Evolutionary conservation across 108 stramenopile species (phyloP).

Genomic region (Licmophora abbreviata): DNA sequence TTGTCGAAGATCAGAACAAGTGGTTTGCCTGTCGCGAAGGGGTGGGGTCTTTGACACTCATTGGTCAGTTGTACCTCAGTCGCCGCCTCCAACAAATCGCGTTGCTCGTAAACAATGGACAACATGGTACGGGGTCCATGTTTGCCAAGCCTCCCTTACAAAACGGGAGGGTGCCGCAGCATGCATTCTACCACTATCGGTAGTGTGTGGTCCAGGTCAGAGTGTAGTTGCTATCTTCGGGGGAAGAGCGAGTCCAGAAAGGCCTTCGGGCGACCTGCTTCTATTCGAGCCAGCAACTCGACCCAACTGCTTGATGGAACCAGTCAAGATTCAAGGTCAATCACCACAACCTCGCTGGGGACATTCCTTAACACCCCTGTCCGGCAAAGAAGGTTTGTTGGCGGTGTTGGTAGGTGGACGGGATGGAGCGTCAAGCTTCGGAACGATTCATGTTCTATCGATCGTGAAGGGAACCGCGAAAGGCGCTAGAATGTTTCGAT

Average conservation of each 20-base stretch:
- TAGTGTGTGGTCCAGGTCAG: conserved; percentile 16
- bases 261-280: conserved; percentile 25
- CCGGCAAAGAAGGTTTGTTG: conserved; percentile 4
- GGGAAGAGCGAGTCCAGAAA: conserved; percentile 27
- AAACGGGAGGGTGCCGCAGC: conserved; percentile 13
- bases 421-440: conserved; percentile 7
- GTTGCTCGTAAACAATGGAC: not conserved
- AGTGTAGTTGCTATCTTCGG: conserved; percentile 34
- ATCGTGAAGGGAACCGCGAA: conserved; percentile 8
- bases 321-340: conserved; percentile 32
- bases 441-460: conserved; percentile 28
- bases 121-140: conserved; percentile 6
- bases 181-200: conserved; percentile 11
- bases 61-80: conserved; percentile 21
- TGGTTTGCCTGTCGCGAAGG: conserved; percentile 21
- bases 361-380: conserved; percentile 49
- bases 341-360: conserved; percentile 62
- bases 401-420: conserved; percentile 22
- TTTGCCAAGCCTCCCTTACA: not conserved
- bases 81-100: not conserved
- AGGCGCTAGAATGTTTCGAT: conserved; percentile 12
- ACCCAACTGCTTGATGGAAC: conserved; percentile 11
- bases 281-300: conserved; percentile 11
- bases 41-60: conserved; percentile 20
- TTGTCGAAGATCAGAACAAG: conserved; percentile 24